Evolutionary conservation across 441 rosid species (phyloP), one percentile per base, ranked within the genome.

Genomic region (Croton setiger): DNA sequence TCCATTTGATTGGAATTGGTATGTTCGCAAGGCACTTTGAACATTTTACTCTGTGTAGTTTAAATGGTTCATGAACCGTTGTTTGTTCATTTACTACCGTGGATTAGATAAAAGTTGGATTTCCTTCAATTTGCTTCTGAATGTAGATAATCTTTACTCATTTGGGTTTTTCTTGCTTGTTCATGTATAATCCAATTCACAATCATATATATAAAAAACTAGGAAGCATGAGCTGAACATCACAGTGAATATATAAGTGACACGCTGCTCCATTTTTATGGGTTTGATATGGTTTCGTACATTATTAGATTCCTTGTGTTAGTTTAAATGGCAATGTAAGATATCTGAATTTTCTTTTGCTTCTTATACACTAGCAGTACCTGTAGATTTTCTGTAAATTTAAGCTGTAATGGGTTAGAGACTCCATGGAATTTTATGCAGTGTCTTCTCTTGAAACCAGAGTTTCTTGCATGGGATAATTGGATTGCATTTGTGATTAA

Each of bases 131-230:
- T 66, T 73, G 59, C 71, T 36, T 68, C 12, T 75, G 60, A 79
- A 73, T 79, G 82, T 79, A 79, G 63, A 79, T 75, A 69, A 66
- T 72, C 69, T 72, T 44, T 41, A 21, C 59, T 73, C 72, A 48
- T 31, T 59, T 56, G 60, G 62, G 60, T 65, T 37, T 27, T 71
- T 49, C 31, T 74, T 57, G 33, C 7, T 48, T 54, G 49, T 66
- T 49, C 31, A 36, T 53, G 31, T 54, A 55, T 18, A 43, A 66
- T 31, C 36, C 51, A 8, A 12, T 41, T 12, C 3, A 9, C 20
- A 41, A 17, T 43, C 39, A 27, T 43, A 62, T 5, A 43, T 41
- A 43, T 27, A 27, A 5, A 27, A 5, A 27, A 47, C 4, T 31
- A 45, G 67, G 56, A 17, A 39, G 14, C 49, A n/a, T 51, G 20